phyloP scores from a whole-genome alignment of 2,329 filamentous ascomycete species.

The Didymellaceae sp. region DNA sequence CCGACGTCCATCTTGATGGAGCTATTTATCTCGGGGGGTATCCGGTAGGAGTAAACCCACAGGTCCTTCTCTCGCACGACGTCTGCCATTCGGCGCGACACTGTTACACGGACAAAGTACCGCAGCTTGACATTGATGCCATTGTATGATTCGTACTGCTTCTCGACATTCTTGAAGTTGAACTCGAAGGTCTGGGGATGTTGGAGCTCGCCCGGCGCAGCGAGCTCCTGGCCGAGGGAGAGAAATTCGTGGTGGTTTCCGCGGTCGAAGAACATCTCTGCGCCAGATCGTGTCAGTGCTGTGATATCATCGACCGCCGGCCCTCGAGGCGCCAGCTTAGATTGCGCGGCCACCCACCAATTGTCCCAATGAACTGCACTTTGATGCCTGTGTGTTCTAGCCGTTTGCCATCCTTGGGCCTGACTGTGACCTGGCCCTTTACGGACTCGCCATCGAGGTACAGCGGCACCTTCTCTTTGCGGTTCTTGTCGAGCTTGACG shows the following conservation, averaged over 20 bases:
- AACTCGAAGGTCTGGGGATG: conserved; percentile 99
- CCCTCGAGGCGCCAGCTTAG: conserved; percentile 6
- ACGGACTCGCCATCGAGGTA: conserved; percentile 99
- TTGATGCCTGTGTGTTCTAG: conserved; percentile 99
- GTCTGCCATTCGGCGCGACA: conserved; percentile 95
- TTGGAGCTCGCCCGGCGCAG: conserved; percentile 94
- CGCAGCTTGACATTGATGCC: conserved; percentile 99
- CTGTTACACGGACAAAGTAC: conserved; percentile 97
- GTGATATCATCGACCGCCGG: not conserved
- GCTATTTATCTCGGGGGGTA: conserved; percentile 97
- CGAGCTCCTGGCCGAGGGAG: conserved; percentile 93
- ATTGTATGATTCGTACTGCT: conserved; percentile 99
- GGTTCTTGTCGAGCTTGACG: conserved; percentile 97
- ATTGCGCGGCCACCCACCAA: conserved; percentile 65
- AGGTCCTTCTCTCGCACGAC: conserved; percentile 99
- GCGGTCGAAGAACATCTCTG: conserved; percentile 99
- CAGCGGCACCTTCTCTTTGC: conserved; percentile 92
- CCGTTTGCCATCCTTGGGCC: conserved; percentile 97
- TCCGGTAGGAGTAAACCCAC: conserved; percentile 98
- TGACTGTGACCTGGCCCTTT: conserved; percentile 91
- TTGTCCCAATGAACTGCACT: conserved; percentile 98
- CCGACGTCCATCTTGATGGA: conserved; percentile 99
- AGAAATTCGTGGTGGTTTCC: conserved; percentile 99
- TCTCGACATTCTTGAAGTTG: conserved; percentile 99
- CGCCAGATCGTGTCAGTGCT: conserved; percentile 19